Evolutionary conservation across 2,329 filamentous ascomycete genomes (phyloP).

Genomic region (Xylariaceae sp.): DNA sequence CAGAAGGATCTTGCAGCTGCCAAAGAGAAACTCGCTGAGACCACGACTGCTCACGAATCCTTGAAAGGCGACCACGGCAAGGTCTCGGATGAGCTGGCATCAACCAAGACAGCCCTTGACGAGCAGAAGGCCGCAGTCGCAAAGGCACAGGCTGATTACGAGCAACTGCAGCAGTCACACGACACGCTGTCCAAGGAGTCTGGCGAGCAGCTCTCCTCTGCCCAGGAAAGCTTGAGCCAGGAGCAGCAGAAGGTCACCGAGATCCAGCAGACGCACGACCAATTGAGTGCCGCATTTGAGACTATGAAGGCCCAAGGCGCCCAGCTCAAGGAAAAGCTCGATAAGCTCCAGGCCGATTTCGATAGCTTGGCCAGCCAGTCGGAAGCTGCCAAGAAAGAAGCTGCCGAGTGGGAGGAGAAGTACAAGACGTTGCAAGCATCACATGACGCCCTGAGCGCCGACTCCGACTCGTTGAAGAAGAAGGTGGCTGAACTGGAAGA

Average conservation of each 20-base stretch:
- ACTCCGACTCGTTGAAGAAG: constrained; percentile 21
- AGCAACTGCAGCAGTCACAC: constrained; percentile 11
- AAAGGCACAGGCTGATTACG: constrained; percentile 18
- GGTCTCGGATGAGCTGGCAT: constrained; percentile 22
- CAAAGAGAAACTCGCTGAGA: constrained; percentile 34
- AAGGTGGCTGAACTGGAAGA: constrained; percentile 18
- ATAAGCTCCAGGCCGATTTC: constrained; percentile 18
- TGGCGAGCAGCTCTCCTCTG: constrained; percentile 14
- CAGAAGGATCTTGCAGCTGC: constrained; percentile 32
- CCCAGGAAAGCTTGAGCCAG: constrained; percentile 24
- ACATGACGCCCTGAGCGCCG: constrained; percentile 16
- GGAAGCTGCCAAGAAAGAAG: constrained; percentile 15
- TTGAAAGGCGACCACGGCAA: constrained; percentile 27
- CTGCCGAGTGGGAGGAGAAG: constrained; percentile 26
- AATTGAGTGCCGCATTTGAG: constrained; percentile 21
- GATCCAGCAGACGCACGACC: constrained; percentile 21
- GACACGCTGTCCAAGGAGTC: constrained; percentile 19
- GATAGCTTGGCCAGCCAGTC: constrained; percentile 24
- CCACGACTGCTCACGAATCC: constrained; percentile 30
- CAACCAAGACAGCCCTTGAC: constrained; percentile 19
- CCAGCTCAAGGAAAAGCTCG: constrained; percentile 22
- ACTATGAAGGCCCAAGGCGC: constrained; percentile 21
- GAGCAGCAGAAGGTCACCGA: constrained; percentile 29
- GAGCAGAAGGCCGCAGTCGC: constrained; percentile 21
- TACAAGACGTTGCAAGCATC: constrained; percentile 17